Conservation (phyloP, 2,329 filamentous ascomycete species). For the Exophiala sp. region DNA sequence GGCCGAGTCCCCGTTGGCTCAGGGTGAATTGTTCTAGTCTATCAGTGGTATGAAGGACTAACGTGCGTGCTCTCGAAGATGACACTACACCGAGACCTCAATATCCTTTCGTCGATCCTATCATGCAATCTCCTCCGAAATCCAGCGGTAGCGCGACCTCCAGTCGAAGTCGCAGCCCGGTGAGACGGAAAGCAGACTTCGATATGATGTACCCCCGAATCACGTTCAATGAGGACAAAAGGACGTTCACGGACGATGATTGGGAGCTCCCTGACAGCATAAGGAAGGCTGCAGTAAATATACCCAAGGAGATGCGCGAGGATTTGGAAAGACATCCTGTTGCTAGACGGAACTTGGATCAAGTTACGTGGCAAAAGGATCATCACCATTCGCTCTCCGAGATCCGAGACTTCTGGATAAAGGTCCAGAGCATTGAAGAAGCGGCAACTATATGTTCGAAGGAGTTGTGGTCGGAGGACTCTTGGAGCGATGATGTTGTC, state of each 20-base stretch:
- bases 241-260: neutral
- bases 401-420: conserved; percentile 3
- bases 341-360: neutral
- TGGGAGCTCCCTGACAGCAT: neutral
- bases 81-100: neutral
- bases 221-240: neutral
- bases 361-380: neutral
- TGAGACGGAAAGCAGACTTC: neutral
- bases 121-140: neutral
- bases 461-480: conserved; percentile 1
- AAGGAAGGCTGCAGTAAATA: neutral
- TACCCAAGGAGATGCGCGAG: neutral
- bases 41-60: neutral
- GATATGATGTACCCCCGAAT: neutral
- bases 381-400: conserved; percentile 1
- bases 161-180: neutral
- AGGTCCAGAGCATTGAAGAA: conserved; percentile 3
- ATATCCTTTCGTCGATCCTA: neutral
- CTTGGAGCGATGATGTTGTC: conserved; percentile 6
- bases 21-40: neutral
- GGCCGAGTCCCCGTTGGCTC: neutral
- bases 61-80: neutral
- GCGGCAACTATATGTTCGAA: neutral
- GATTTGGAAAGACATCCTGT: neutral
- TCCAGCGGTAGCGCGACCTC: neutral